Percentiles rank a stretch among this genome's conserved stretches.
phyloP scores from a whole-genome alignment of 2,329 filamentous ascomycete genomes.

The Neophaeococcomyces mojaviensis region DNA sequence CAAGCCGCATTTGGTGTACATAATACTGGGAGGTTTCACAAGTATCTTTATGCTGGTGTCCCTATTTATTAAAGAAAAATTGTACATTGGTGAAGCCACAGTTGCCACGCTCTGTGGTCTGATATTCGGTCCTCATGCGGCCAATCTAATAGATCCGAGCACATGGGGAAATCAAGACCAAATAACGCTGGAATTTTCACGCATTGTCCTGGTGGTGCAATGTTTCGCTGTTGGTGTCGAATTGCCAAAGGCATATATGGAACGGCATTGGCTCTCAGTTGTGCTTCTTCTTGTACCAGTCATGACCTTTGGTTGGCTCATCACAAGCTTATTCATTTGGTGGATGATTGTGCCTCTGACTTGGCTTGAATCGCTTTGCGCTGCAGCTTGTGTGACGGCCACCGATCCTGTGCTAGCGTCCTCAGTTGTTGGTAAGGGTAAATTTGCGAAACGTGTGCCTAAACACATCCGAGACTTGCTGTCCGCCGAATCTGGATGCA shows the following conservation, averaged over 20 bases:
- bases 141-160: slow-evolving; percentile 53
- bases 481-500: slow-evolving; percentile 95
- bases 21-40: slow-evolving; percentile 96
- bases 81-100: slow-evolving; percentile 98
- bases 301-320: slow-evolving; percentile 82
- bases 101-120: slow-evolving; percentile 69
- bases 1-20: slow-evolving; percentile 93
- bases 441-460: slow-evolving; percentile 93
- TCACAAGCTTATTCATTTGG: slow-evolving; percentile 91
- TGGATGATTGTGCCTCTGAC: slow-evolving; percentile 71
- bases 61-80: slow-evolving; percentile 92
- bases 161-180: slow-evolving; percentile 61
- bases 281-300: slow-evolving; percentile 80
- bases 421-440: slow-evolving; percentile 96
- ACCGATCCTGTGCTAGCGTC: slow-evolving; percentile 96
- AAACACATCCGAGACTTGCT: slow-evolving; percentile 94
- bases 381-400: slow-evolving; percentile 90
- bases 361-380: slow-evolving; percentile 83
- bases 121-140: slow-evolving; percentile 62
- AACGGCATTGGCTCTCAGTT: slow-evolving; percentile 92
- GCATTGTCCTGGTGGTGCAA: slow-evolving; percentile 64
- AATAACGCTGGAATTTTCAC: slow-evolving; percentile 63
- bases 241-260: slow-evolving; percentile 76
- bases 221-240: slow-evolving; percentile 68
- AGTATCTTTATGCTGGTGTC: slow-evolving; percentile 98